Evolutionary conservation across 202 grass and related monocot species (phyloP).

Genomic region (Eragrostis tef): DNA sequence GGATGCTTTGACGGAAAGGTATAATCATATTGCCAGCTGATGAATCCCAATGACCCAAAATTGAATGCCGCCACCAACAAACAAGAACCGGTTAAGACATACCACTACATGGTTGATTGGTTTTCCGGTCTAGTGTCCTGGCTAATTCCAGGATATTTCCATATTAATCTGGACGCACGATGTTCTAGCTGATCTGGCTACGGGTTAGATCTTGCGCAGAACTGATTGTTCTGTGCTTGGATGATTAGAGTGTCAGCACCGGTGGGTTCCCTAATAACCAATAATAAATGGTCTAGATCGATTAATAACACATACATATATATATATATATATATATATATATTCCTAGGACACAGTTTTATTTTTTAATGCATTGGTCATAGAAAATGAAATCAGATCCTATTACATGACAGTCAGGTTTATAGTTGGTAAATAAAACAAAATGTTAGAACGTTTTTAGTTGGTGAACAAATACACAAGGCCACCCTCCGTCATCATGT

Average conservation of each 20-base stretch:
- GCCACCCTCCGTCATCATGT: neutral
- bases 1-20: constrained; percentile 19
- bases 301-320: neutral
- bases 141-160: neutral
- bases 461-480: constrained; percentile 16
- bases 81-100: constrained; percentile 45
- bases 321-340: constrained; percentile 1
- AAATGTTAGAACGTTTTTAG: neutral
- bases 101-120: constrained; percentile 1
- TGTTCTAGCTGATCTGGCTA: constrained; percentile 14
- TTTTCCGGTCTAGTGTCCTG: constrained; percentile 10
- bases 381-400: neutral
- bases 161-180: constrained; percentile 12
- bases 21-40: constrained; percentile 19
- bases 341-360: neutral
- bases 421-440: neutral
- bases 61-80: constrained; percentile 54
- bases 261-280: neutral
- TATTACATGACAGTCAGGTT: neutral
- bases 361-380: neutral
- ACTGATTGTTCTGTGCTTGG: neutral
- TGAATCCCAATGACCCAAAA: constrained; percentile 29
- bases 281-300: constrained; percentile 4
- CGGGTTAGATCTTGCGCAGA: neutral
- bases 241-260: neutral